Evolutionary conservation across 139 green algal species (phyloP).

Genomic region (Coccomyxa sp.): DNA sequence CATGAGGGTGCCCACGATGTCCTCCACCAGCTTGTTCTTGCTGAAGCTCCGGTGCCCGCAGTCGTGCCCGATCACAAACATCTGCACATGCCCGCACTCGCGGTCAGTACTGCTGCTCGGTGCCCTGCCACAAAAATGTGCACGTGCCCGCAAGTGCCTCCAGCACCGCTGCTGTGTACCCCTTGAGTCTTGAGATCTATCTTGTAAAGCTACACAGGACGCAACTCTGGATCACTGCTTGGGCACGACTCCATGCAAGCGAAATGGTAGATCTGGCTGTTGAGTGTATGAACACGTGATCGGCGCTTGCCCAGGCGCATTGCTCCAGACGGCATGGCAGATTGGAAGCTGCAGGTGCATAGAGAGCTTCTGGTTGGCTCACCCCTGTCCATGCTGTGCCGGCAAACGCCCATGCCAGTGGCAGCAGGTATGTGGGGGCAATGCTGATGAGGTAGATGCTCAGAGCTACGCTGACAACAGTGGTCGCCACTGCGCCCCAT

Average conservation of each 20-base stretch:
- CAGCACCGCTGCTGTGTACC: too few species aligned
- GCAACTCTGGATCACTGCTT: not conserved
- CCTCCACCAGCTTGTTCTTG: slow-evolving; percentile 94
- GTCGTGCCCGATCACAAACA: slow-evolving; percentile 95
- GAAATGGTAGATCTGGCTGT: too few species aligned
- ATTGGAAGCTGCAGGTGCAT: not conserved
- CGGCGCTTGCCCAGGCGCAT: too few species aligned
- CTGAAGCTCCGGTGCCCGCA: slow-evolving; percentile 90
- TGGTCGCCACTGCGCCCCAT: slow-evolving; percentile 64
- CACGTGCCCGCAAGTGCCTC: too few species aligned
- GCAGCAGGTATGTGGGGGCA: slow-evolving; percentile 88
- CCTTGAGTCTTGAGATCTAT: too few species aligned
- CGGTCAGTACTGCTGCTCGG: too few species aligned
- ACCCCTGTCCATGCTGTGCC: slow-evolving; percentile 92
- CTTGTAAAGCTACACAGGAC: not conserved
- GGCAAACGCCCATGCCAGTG: slow-evolving; percentile 83
- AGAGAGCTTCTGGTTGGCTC: slow-evolving; percentile 16
- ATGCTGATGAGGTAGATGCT: slow-evolving; percentile 77
- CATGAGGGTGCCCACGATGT: slow-evolving; percentile 93
- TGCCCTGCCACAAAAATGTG: too few species aligned
- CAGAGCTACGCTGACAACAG: slow-evolving; percentile 52
- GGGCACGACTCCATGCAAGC: not conserved
- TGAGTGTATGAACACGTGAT: too few species aligned
- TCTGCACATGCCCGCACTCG: slow-evolving; percentile 36
- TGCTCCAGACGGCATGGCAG: too few species aligned